A percentile compares a stretch with the other conserved stretches of the same genome.
phyloP scores from a whole-genome alignment of 2,329 filamentous ascomycete genomes.

The Truncatella angustata region DNA sequence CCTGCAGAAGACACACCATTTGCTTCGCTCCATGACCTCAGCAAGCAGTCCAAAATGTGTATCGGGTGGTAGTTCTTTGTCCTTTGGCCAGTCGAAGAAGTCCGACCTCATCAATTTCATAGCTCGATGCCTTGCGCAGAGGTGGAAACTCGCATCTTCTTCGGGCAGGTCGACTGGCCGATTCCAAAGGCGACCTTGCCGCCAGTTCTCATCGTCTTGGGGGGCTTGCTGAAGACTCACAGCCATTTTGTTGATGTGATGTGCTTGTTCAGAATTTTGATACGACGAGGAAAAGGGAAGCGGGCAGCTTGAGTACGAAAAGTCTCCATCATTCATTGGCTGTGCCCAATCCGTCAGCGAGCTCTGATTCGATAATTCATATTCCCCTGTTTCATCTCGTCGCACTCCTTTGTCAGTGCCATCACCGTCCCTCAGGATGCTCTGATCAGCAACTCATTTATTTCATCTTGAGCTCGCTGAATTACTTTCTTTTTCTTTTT shows the following conservation, averaged over 20 bases:
- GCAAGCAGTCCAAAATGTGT: slow-evolving; percentile 11
- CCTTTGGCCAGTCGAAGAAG: slow-evolving; percentile 3
- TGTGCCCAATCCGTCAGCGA: too few species aligned
- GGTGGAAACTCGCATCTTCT: slow-evolving; percentile 1
- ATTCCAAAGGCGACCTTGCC: background rate
- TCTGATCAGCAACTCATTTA: too few species aligned
- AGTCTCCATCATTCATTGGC: too few species aligned
- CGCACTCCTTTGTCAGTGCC: too few species aligned
- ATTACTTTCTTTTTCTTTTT: too few species aligned
- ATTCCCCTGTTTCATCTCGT: too few species aligned
- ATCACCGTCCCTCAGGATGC: too few species aligned
- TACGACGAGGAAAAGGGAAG: background rate
- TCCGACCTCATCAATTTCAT: background rate
- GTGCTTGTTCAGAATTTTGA: background rate
- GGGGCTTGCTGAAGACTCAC: background rate
- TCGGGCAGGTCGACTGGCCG: slow-evolving; percentile 1
- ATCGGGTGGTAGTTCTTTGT: background rate
- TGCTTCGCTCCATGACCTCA: slow-evolving; percentile 1
- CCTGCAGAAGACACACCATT: slow-evolving; percentile 8
- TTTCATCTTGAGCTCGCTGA: too few species aligned
- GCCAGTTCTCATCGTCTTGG: background rate
- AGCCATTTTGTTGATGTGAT: background rate
- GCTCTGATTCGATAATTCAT: too few species aligned
- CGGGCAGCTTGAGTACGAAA: background rate
- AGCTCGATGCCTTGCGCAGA: slow-evolving; percentile 10